A percentile compares a stretch with the other conserved stretches of the same genome.
Conservation (phyloP, 1,284 basidiomycete species). For the Pterula multifida region DNA sequence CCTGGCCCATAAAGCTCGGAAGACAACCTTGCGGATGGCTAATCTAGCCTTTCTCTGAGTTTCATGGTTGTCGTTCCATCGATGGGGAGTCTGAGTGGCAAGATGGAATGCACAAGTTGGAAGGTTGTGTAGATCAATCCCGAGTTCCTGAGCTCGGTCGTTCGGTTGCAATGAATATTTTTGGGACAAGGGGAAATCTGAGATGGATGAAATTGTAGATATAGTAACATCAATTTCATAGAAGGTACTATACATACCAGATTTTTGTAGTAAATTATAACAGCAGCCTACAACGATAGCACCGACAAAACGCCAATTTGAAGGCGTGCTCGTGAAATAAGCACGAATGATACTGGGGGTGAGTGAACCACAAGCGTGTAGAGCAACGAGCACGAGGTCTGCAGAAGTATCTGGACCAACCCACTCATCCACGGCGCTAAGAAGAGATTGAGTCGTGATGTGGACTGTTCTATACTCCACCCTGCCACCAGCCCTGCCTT, state of each 20-base stretch:
- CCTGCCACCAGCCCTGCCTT: background rate
- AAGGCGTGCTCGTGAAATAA: conserved; percentile 10
- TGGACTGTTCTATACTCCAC: background rate
- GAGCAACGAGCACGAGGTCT: conserved; percentile 21
- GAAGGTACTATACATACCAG: conserved; percentile 16
- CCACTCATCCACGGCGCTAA: background rate
- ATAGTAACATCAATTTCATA: background rate
- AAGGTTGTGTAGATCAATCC: background rate
- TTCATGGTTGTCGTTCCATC: conserved; percentile 19
- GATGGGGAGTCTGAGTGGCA: conserved; percentile 24
- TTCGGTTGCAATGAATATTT: conserved; percentile 3
- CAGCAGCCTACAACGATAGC: conserved; percentile 29
- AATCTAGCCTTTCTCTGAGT: conserved; percentile 15
- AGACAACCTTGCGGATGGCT: conserved; percentile 24
- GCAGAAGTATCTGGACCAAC: background rate
- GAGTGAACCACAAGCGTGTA: conserved; percentile 30
- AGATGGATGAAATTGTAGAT: conserved; percentile 2
- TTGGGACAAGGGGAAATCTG: conserved; percentile 21
- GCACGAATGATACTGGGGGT: conserved; percentile 24
- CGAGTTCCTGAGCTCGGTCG: background rate
- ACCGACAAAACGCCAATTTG: conserved; percentile 18
- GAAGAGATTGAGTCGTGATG: background rate
- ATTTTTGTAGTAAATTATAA: conserved; percentile 24
- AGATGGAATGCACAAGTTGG: conserved; percentile 20
- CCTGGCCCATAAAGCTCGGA: conserved; percentile 21